These are phyloP conservation scores for Tetrapisispora fleetii DNA, from an alignment of 805 yeast species.

Conservation along the genomic window DNA sequence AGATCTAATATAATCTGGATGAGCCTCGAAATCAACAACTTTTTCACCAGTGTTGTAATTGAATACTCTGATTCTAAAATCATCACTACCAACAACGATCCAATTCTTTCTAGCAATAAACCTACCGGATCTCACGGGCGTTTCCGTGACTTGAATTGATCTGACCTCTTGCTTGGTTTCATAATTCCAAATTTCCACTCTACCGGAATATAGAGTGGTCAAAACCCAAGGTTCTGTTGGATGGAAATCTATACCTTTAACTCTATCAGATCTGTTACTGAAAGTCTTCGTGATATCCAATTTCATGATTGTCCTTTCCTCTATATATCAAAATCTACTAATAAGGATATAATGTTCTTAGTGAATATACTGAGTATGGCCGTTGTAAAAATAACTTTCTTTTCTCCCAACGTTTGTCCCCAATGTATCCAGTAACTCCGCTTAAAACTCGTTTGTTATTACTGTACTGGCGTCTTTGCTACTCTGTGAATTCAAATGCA, in stretches of 20 bases:
- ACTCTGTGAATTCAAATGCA: too few relatives aligned
- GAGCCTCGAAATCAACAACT: conserved; percentile 92
- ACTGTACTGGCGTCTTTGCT: too few relatives aligned
- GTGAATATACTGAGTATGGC: too few relatives aligned
- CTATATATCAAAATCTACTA: too few relatives aligned
- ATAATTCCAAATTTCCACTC: conserved; percentile 86
- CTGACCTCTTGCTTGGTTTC: conserved; percentile 75
- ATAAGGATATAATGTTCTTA: too few relatives aligned
- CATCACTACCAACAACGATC: conserved; percentile 95
- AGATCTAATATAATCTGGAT: conserved; percentile 90
- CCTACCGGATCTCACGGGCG: conserved; percentile 92
- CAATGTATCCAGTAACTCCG: too few relatives aligned
- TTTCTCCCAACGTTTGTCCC: too few relatives aligned
- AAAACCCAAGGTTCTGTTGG: conserved; percentile 97
- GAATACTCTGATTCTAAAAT: conserved; percentile 85
- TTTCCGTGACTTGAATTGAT: conserved; percentile 87
- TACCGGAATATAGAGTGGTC: conserved; percentile 77
- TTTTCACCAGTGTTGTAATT: conserved; percentile 95
- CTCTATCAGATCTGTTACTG: conserved; percentile 89
- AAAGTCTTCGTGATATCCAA: conserved; percentile 47
- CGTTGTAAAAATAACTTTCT: too few relatives aligned
- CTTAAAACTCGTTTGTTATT: too few relatives aligned
- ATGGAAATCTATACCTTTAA: conserved; percentile 95
- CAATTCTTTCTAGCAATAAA: conserved; percentile 94
- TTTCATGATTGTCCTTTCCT: conserved; percentile 14